phyloP scores from a whole-genome alignment of 305 asterid genomes.

The Rubia tinctorum region DNA sequence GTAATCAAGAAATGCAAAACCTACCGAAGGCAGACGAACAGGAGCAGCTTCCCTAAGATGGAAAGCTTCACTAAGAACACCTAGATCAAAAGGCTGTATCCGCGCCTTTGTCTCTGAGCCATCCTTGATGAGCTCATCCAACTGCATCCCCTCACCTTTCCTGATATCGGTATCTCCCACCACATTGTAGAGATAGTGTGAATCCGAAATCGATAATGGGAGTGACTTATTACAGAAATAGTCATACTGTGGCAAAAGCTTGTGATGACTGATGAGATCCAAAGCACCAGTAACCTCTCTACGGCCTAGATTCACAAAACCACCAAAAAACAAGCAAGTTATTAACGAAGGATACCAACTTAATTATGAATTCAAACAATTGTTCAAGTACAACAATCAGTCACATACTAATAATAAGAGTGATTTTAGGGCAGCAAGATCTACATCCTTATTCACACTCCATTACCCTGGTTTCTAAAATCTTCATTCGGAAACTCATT shows the following conservation, averaged over 20 bases:
- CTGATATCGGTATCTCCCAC: constrained; percentile 90
- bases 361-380: background rate
- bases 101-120: constrained; percentile 51
- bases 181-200: constrained; percentile 72
- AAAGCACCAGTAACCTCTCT: background rate
- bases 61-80: constrained; percentile 73
- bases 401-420: too few relatives aligned
- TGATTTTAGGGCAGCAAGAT: too few relatives aligned
- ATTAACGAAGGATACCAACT: background rate
- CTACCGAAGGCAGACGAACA: constrained; percentile 68
- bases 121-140: constrained; percentile 72
- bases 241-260: background rate
- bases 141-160: constrained; percentile 96
- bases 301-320: background rate
- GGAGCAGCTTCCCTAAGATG: constrained; percentile 74
- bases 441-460: too few relatives aligned
- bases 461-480: too few relatives aligned
- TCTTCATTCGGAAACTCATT: too few relatives aligned
- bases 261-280: constrained; percentile 7
- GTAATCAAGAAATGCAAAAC: constrained; percentile 22
- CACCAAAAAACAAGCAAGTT: background rate
- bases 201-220: background rate
- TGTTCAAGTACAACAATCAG: background rate
- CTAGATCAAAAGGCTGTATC: constrained; percentile 76
- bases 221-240: constrained; percentile 1